Evolutionary conservation across 306 rosid genomes (phyloP).

Genomic region (Fragaria vesca): DNA sequence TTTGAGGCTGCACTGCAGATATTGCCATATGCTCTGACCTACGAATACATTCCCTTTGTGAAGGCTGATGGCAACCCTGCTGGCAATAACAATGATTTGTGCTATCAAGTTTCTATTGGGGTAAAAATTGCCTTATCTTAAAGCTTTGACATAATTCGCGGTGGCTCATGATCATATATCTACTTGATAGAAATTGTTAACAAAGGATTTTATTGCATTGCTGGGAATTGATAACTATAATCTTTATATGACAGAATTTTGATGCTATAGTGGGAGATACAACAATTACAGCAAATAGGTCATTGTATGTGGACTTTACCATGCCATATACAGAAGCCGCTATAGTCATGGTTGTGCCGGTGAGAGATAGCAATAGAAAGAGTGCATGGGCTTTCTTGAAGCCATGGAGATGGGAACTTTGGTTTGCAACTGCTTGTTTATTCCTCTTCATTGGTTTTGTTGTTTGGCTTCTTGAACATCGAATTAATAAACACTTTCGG

Average conservation of each 20-base stretch:
- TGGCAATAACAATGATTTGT: conserved; percentile 31
- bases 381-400: conserved; percentile 62
- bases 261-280: conserved; percentile 49
- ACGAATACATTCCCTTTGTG: conserved; percentile 25
- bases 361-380: conserved; percentile 29
- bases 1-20: conserved; percentile 41
- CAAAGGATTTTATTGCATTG: background rate
- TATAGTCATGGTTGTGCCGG: conserved; percentile 56
- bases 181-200: background rate
- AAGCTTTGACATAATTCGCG: background rate
- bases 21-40: conserved; percentile 30
- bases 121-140: conserved; percentile 18
- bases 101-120: conserved; percentile 40
- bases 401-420: conserved; percentile 60
- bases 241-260: conserved; percentile 22
- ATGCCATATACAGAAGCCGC: conserved; percentile 67
- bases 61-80: background rate
- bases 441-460: conserved; percentile 62
- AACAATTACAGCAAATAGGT: conserved; percentile 48
- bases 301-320: conserved; percentile 49
- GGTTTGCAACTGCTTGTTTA: conserved; percentile 48
- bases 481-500: conserved; percentile 35
- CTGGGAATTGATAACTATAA: background rate
- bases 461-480: conserved; percentile 64
- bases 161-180: background rate